Base-by-base conservation (phyloP, 1,284 basidiomycete genomes). In the Ustilago esculenta region DNA sequence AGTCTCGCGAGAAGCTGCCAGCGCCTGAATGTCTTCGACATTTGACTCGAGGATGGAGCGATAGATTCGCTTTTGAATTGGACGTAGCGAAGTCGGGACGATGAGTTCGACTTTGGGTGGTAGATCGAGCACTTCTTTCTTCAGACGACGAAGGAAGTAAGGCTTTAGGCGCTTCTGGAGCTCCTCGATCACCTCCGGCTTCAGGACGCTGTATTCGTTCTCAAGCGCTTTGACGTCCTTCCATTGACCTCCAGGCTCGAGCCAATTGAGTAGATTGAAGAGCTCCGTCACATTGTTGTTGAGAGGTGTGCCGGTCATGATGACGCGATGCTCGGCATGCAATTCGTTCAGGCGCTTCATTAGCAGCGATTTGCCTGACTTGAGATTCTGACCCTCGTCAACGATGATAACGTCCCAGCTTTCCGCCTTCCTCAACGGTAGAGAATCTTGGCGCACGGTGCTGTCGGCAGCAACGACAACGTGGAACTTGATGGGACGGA, bases 261-360 rank as follows among this genome's bases (percentile, higher is more conserved):
- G 60, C 66, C 61, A 76, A 40, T 75, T 67, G 56, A 74, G 59
- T 41, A 73, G 59, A 15, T 74, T 69, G 65, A 72, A 76, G 42
- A 77, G 69, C 61, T 98, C 95, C 48, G 92, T 87, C 32, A 98
- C 89, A 77, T 96, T 98, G 84, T 98, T 98, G 82, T 98, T 97
- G 48, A 98, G 83, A 2, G 95, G 95, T 1, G 96, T 98, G 87
- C 94, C 78, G 15, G 94, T 96, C 87, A 98, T 90, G 49, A 98
- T 89, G 37, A 98, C 86, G 17, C 92, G 88, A 79, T 97, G 92
- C 3, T 87, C 85, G 29, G 87, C 87, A 29, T 89, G 89, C 50
- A 98, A 84, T 64, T 91, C 89, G 49, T 90, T 90, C 53, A 98
- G 84, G 75, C 86, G 88, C 85, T 94, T 96, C 21, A 98, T 86